These are phyloP conservation scores for Fusarium pseudoanthophilum DNA, from an alignment of 2,329 filamentous ascomycete species.

Conservation along the genomic window DNA sequence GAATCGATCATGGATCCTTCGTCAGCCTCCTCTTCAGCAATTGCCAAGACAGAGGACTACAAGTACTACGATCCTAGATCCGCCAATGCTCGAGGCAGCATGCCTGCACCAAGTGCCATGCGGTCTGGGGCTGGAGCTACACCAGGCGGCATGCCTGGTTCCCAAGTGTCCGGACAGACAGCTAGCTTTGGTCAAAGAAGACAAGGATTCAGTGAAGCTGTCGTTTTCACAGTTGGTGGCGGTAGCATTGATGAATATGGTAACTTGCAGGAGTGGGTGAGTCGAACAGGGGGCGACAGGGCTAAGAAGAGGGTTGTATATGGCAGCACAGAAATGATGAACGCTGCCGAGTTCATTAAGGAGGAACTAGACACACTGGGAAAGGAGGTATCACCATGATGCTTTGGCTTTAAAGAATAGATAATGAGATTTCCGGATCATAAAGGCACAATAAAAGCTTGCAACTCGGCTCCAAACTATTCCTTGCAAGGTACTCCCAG, in stretches of 20 bases:
- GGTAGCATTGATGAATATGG: conserved; percentile 99
- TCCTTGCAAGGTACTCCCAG: too few relatives aligned
- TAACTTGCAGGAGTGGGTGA: conserved; percentile 96
- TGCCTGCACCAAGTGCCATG: conserved; percentile 79
- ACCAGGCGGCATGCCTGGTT: conserved; percentile 63
- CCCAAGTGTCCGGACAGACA: conserved; percentile 68
- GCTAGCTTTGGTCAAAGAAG: conserved; percentile 91
- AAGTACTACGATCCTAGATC: conserved; percentile 97
- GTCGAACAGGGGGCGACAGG: conserved; percentile 74
- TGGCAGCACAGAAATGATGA: conserved; percentile 87
- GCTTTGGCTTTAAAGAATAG: conserved; percentile 23
- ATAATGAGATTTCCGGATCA: conserved; percentile 28
- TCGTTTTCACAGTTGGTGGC: conserved; percentile 95
- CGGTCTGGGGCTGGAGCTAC: conserved; percentile 56
- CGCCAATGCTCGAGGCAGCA: conserved; percentile 90
- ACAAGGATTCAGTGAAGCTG: conserved; percentile 88
- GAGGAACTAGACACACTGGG: conserved; percentile 73
- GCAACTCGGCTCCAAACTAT: neutral
- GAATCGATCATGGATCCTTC: conserved; percentile 98
- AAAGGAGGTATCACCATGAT: conserved; percentile 60
- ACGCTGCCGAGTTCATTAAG: conserved; percentile 73
- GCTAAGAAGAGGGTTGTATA: conserved; percentile 88
- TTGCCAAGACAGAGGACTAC: conserved; percentile 96
- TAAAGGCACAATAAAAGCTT: neutral
- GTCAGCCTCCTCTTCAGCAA: conserved; percentile 87